Conservation (phyloP, 352 stramenopile genomes). For the Pythium phragmitis region DNA sequence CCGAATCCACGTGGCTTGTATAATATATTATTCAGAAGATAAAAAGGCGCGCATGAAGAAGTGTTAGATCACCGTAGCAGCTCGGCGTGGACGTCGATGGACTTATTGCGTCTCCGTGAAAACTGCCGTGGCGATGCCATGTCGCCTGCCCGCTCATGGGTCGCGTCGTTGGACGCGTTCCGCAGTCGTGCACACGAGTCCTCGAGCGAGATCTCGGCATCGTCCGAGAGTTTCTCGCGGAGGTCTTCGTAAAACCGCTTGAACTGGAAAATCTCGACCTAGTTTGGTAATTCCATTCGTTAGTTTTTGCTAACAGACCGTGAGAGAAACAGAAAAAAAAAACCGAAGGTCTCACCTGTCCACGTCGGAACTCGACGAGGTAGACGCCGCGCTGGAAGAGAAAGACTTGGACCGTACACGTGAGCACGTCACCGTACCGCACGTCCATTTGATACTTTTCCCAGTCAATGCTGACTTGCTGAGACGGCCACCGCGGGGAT, state of each 20-base stretch:
- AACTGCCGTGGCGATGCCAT: constrained; percentile 11
- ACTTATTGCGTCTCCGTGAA: constrained; percentile 67
- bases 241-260: constrained; percentile 87
- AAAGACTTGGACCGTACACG: constrained; percentile 80
- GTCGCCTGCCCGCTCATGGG: not conserved
- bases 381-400: constrained; percentile 80
- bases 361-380: constrained; percentile 75
- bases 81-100: constrained; percentile 36
- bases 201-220: constrained; percentile 30
- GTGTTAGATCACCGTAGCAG: constrained; percentile 15
- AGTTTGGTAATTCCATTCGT: not conserved
- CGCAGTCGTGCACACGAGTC: constrained; percentile 4
- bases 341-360: constrained; percentile 45
- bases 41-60: too few relatives aligned
- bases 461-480: constrained; percentile 68
- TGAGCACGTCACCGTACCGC: constrained; percentile 53
- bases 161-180: not conserved
- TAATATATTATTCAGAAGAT: constrained; percentile 8
- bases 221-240: constrained; percentile 55
- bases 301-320: not conserved
- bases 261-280: constrained; percentile 88
- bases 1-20: not conserved
- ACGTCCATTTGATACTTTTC: constrained; percentile 75
- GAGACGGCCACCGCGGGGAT: constrained; percentile 4
- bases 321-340: not conserved